Evolutionary conservation across 2,329 filamentous ascomycete species (phyloP).

Genomic region (Bipolaris sorokiniana): DNA sequence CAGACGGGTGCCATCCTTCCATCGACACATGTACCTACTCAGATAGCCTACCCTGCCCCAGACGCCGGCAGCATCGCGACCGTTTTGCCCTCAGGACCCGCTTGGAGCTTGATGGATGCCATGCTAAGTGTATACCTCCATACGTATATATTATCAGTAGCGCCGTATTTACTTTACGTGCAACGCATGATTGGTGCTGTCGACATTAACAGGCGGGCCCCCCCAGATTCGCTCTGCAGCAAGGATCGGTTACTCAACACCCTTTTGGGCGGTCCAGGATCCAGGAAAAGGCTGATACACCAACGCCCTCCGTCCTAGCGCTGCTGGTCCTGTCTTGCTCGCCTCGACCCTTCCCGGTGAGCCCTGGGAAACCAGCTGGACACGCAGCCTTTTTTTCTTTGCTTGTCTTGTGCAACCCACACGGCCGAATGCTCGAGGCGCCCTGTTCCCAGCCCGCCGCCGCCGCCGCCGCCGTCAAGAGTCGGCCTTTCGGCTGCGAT

Average conservation of each 20-base stretch:
- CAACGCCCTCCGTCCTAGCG: conserved; percentile 23
- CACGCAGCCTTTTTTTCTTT: neutral
- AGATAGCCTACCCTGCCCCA: neutral
- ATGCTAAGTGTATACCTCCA: neutral
- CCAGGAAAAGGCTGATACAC: conserved; percentile 27
- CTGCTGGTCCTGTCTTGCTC: conserved; percentile 9
- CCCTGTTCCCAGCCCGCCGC: neutral
- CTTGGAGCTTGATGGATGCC: too few relatives aligned
- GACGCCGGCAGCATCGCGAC: neutral
- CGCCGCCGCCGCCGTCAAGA: neutral
- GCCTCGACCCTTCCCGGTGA: neutral
- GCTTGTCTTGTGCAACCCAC: neutral
- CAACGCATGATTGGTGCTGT: conserved; percentile 20
- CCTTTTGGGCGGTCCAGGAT: conserved; percentile 23
- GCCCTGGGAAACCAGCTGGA: conserved; percentile 7
- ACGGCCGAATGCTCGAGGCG: neutral
- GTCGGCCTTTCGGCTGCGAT: too few relatives aligned
- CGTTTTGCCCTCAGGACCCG: neutral
- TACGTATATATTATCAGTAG: conserved; percentile 12
- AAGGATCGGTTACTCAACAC: conserved; percentile 31
- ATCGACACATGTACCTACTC: too few relatives aligned
- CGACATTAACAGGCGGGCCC: conserved; percentile 27
- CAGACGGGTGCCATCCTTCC: too few relatives aligned
- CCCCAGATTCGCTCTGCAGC: conserved; percentile 20
- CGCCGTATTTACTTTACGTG: conserved; percentile 1